Percentiles rank a stretch among this genome's conserved stretches.
These are phyloP conservation scores for Ophiorrhiza pumila DNA, from an alignment of 257 asterid species.

Conservation along the genomic window DNA sequence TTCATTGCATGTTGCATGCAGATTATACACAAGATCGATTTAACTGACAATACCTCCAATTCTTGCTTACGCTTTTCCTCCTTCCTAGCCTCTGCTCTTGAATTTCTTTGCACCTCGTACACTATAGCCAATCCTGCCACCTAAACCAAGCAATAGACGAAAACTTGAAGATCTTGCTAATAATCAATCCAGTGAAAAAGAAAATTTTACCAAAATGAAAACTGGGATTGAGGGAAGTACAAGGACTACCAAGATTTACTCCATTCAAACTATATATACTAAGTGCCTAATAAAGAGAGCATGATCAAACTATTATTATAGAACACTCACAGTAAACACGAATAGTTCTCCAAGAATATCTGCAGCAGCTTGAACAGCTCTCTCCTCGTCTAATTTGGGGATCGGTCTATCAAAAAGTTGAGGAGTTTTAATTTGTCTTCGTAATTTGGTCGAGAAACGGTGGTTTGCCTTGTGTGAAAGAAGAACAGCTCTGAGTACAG, in stretches of 20 bases:
- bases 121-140: conserved; percentile 68
- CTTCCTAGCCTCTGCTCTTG: conserved; percentile 76
- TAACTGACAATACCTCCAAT: conserved; percentile 43
- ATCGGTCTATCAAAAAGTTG: conserved; percentile 46
- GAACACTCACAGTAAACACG: conserved; percentile 46
- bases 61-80: conserved; percentile 66
- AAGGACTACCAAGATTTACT: neutral
- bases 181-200: neutral
- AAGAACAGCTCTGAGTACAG: neutral
- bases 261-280: neutral
- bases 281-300: too few species aligned
- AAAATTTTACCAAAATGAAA: neutral
- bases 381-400: conserved; percentile 81
- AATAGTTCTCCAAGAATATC: conserved; percentile 74
- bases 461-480: conserved; percentile 59
- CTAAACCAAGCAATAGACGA: conserved; percentile 27
- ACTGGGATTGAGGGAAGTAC: neutral
- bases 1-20: neutral
- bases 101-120: conserved; percentile 76
- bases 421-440: conserved; percentile 63
- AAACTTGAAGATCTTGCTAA: neutral
- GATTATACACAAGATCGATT: too few species aligned
- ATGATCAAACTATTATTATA: neutral
- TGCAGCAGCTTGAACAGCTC: conserved; percentile 85
- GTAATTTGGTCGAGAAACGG: conserved; percentile 59